A percentile compares a stretch with the other conserved stretches of the same genome.
Evolutionary conservation across 345 rosid genomes (phyloP).

Genomic region (Toxicodendron radicans): DNA sequence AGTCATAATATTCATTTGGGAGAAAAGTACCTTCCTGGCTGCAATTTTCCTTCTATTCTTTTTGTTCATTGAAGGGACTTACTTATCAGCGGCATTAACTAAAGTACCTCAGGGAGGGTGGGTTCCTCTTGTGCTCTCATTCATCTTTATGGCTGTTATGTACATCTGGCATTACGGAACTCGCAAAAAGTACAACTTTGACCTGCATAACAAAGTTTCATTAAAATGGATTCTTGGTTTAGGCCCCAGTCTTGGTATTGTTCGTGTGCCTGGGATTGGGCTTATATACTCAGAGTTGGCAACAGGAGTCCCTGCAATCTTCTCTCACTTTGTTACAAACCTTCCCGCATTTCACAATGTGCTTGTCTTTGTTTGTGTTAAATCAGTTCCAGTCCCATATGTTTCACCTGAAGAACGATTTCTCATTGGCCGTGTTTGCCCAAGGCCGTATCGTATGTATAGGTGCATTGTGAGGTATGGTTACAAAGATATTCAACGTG

Average conservation of each 20-base stretch:
- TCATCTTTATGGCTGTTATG: slow-evolving; percentile 71
- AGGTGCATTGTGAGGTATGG: slow-evolving; percentile 96
- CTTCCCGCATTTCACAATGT: slow-evolving; percentile 93
- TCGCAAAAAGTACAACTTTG: slow-evolving; percentile 84
- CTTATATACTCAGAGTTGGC: slow-evolving; percentile 91
- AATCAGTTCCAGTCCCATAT: slow-evolving; percentile 90
- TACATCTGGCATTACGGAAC: slow-evolving; percentile 93
- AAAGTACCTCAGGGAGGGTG: slow-evolving; percentile 91
- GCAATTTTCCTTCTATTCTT: slow-evolving; percentile 61
- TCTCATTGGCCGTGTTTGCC: slow-evolving; percentile 91
- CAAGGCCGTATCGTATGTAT: slow-evolving; percentile 92
- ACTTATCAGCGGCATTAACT: slow-evolving; percentile 77
- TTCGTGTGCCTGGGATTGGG: slow-evolving; percentile 95
- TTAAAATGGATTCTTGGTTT: slow-evolving; percentile 85
- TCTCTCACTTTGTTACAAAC: slow-evolving; percentile 95
- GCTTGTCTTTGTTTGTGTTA: slow-evolving; percentile 87
- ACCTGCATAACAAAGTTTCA: slow-evolving; percentile 94
- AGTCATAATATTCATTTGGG: slow-evolving; percentile 80
- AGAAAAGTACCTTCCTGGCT: slow-evolving; percentile 53
- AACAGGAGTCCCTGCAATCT: slow-evolving; percentile 89
- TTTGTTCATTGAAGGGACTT: slow-evolving; percentile 73
- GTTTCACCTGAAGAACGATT: slow-evolving; percentile 91
- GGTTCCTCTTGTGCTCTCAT: slow-evolving; percentile 79
- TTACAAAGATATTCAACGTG: slow-evolving; percentile 85
- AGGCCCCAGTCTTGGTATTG: slow-evolving; percentile 96